Percentiles rank a stretch among this genome's conserved stretches.
These are phyloP conservation scores for Picochlorum costavermella DNA, from an alignment of 139 green algal genomes.

Conservation along the genomic window DNA sequence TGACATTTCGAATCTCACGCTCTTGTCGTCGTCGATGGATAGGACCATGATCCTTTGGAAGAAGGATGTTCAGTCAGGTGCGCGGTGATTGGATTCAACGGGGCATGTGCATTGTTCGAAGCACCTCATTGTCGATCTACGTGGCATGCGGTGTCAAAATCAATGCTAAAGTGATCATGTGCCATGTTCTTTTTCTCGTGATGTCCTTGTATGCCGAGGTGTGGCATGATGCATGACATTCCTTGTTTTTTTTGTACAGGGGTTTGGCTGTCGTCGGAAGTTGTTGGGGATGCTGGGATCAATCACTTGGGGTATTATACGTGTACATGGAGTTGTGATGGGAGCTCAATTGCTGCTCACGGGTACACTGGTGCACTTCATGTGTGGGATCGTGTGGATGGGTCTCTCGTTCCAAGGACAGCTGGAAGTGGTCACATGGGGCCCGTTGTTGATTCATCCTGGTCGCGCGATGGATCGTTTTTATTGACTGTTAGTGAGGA, in stretches of 20 bases:
- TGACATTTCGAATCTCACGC: conserved; percentile 17
- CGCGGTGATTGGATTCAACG: conserved; percentile 2
- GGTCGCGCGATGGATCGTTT: conserved; percentile 53
- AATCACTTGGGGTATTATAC: conserved; percentile 62
- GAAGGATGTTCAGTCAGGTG: conserved; percentile 43
- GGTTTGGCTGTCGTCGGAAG: conserved; percentile 78
- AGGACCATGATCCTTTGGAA: conserved; percentile 91
- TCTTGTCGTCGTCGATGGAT: conserved; percentile 92
- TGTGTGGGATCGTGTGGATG: conserved; percentile 54
- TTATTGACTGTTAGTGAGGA: conserved; percentile 63
- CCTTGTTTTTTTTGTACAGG: conserved; percentile 19
- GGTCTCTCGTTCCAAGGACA: conserved; percentile 19
- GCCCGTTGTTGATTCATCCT: conserved; percentile 66
- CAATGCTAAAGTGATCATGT: conserved; percentile 18
- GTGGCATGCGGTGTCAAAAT: conserved; percentile 32
- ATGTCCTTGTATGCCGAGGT: conserved; percentile 2
- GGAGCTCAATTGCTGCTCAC: conserved; percentile 64
- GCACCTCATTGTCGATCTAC: conserved; percentile 12
- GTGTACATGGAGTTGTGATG: conserved; percentile 52
- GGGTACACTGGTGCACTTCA: conserved; percentile 89
- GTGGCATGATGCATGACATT: neutral
- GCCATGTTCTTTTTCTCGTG: neutral
- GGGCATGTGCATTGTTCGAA: conserved; percentile 26
- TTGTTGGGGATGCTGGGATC: conserved; percentile 76
- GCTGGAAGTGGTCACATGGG: conserved; percentile 73